Evolutionary conservation across 2,329 filamentous ascomycete species (phyloP).

Genomic region (Microdochium paspali): DNA sequence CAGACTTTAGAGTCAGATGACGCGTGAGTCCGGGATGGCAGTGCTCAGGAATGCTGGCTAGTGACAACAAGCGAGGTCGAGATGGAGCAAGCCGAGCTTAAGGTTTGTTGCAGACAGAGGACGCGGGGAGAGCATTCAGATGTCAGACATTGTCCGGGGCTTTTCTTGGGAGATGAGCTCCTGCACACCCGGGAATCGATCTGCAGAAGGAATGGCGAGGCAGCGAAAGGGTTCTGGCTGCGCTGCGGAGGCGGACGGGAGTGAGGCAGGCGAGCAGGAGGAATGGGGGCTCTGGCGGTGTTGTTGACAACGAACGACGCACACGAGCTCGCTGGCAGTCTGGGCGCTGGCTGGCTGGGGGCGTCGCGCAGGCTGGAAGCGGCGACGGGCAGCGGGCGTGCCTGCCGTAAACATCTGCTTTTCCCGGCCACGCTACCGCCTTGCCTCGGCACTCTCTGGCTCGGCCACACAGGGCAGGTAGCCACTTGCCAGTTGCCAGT

Average conservation of each 20-base stretch:
- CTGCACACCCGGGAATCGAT: not conserved
- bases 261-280: not conserved
- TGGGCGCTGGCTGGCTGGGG: not conserved
- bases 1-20: not conserved
- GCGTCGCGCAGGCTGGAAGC: not conserved
- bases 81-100: not conserved
- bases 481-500: too few relatives aligned
- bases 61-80: not conserved
- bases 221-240: not conserved
- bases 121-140: not conserved
- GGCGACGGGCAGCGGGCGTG: not conserved
- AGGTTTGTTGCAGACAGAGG: not conserved
- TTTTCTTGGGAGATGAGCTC: not conserved
- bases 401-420: not conserved
- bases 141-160: not conserved
- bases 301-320: not conserved
- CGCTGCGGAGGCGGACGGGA: not conserved
- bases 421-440: not conserved
- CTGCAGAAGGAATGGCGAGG: not conserved
- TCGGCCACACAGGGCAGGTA: not conserved
- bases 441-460: not conserved
- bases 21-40: not conserved
- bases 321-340: not conserved
- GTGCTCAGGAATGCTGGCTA: not conserved
- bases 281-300: not conserved